Evolutionary conservation across 1,284 basidiomycete genomes (phyloP), one percentile per base, ranked within the genome.

Genomic region (Inonotus obliquus): DNA sequence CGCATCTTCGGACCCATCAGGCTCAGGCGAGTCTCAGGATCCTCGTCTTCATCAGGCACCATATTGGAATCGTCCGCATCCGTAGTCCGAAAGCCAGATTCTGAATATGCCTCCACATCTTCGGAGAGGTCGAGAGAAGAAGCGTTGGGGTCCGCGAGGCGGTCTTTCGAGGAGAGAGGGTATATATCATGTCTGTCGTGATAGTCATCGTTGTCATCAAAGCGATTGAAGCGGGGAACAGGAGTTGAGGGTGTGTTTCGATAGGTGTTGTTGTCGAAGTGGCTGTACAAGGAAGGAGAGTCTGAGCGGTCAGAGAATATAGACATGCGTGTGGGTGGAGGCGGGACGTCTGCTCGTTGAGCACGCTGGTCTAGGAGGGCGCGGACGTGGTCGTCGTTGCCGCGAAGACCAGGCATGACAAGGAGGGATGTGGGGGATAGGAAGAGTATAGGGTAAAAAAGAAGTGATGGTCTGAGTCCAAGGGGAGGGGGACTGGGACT

Each of bases 1-100:
- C 85, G 83, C 81, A 92, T 88, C 71, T 84, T 89, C 29, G 89
- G 89, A 17, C 90, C 90, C 47, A 87, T 82, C 58, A 86, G 75
- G 68, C 86, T 90, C 73, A 89, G 81, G 60, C 85, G 78, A 63
- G 77, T 65, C 60, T 78, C 73, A 41, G 71, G 71, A 35, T 69
- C 64, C 29, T 71, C 70, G 7, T 71, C 67, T 38, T 69, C 69
- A 51, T 70, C 67, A 53, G 72, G 69, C 52, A 72, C 70, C 14
- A 74, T 72, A 41, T 73, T 69, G 44, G 74, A 70, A 57, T 69
- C 65, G 57, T 70, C 70, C 27, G 49, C 27, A 54, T 62, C 62
- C 23, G 41, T 9, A 27, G 59, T 60, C 49, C 54, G 38, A 60
- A 63, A 55, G 63, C 53, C 47, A 54, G 64, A 48, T 49, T 60